These are phyloP conservation scores for Mortierella polycephala DNA, from an alignment of 371 early-diverging fungal species.

Conservation along the genomic window DNA sequence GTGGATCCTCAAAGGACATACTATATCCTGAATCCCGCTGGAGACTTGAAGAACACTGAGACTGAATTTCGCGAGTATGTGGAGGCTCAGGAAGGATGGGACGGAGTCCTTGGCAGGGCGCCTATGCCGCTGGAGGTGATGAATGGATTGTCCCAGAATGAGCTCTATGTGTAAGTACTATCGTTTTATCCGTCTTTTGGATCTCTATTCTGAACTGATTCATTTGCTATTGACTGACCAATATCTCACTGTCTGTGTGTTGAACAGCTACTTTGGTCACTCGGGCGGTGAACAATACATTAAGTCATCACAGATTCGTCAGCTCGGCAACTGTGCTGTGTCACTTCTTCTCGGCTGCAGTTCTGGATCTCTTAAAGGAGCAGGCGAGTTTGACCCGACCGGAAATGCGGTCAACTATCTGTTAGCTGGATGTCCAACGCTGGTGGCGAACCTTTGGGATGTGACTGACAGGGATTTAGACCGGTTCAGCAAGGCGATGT, in stretches of 20 bases:
- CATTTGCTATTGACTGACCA: neutral
- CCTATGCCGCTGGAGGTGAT: constrained; percentile 77
- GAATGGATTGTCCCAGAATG: constrained; percentile 64
- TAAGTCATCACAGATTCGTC: constrained; percentile 71
- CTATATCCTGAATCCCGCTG: constrained; percentile 91
- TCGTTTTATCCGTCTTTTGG: neutral
- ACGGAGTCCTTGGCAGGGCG: constrained; percentile 73
- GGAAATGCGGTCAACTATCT: constrained; percentile 86
- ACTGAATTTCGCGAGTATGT: constrained; percentile 73
- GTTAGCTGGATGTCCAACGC: constrained; percentile 84
- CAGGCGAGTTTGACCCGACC: constrained; percentile 89
- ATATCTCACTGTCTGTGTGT: neutral
- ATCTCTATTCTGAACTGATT: neutral
- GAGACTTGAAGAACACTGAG: constrained; percentile 88
- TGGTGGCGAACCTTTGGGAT: constrained; percentile 99
- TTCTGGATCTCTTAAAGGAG: constrained; percentile 76
- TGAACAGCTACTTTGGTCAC: constrained; percentile 95
- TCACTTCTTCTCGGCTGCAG: constrained; percentile 93
- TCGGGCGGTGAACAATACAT: constrained; percentile 94
- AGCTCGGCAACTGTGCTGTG: constrained; percentile 75
- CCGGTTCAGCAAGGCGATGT: constrained; percentile 75
- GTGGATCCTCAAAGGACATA: constrained; percentile 67
- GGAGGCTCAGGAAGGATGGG: constrained; percentile 71
- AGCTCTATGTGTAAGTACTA: constrained; percentile 79
- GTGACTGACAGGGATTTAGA: constrained; percentile 99